phyloP scores from a whole-genome alignment of 306 rosid species.

The Ochetophila trinervis region DNA sequence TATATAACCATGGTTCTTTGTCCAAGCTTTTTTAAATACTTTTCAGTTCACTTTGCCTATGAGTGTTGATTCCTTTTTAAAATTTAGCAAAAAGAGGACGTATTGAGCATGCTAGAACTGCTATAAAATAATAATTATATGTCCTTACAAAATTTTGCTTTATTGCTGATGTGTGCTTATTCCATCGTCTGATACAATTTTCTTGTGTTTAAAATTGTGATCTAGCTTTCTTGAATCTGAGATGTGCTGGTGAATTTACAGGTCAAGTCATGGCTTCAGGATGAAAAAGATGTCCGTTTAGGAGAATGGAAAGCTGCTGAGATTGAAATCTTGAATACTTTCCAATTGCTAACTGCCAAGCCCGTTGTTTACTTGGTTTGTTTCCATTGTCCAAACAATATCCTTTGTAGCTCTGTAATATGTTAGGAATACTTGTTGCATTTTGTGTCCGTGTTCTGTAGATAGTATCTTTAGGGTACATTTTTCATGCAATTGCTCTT shows the following conservation, averaged over 20 bases:
- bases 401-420: background rate
- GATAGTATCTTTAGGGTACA: background rate
- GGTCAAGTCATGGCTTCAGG: slow-evolving; percentile 75
- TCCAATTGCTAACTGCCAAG: slow-evolving; percentile 94
- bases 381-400: background rate
- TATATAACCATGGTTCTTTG: no score
- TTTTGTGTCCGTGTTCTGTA: background rate
- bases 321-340: slow-evolving; percentile 77
- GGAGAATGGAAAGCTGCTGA: slow-evolving; percentile 99
- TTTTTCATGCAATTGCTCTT: background rate
- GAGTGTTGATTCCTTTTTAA: no score
- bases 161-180: background rate
- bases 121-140: no score
- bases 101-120: no score
- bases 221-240: background rate
- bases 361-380: slow-evolving; percentile 93
- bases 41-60: no score
- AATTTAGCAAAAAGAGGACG: no score
- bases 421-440: background rate
- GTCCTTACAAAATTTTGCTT: background rate
- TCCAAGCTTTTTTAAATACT: no score
- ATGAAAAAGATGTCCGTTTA: slow-evolving; percentile 88
- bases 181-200: background rate
- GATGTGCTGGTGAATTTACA: slow-evolving; percentile 35
- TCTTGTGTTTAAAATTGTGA: background rate